Percentiles rank a stretch among this genome's conserved stretches.
Evolutionary conservation across 2,329 filamentous ascomycete species (phyloP).

Genomic region (Pseudogymnoascus sp.): DNA sequence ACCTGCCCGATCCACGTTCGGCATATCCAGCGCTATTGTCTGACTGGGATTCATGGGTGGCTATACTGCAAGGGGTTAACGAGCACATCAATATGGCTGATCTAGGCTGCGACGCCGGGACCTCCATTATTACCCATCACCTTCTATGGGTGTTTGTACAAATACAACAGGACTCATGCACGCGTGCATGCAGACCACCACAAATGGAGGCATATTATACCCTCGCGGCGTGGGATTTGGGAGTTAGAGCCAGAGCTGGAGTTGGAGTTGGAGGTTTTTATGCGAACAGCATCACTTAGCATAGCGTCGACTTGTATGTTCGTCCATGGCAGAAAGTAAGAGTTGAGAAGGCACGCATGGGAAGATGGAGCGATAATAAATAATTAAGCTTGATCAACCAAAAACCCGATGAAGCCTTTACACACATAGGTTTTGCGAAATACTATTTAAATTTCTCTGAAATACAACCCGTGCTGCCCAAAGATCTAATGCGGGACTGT

Average conservation of each 20-base stretch:
- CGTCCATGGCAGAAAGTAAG: not conserved
- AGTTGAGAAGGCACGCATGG: not conserved
- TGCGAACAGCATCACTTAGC: not conserved
- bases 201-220: not conserved
- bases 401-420: not conserved
- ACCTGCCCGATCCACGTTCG: not conserved
- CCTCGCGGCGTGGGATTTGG: not conserved
- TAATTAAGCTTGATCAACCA: not conserved
- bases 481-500: not conserved
- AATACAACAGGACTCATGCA: not conserved
- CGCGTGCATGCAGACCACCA: not conserved
- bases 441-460: not conserved
- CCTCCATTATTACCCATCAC: not conserved
- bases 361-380: not conserved
- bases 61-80: not conserved
- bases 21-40: not conserved
- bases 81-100: not conserved
- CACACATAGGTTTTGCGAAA: not conserved
- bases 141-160: not conserved
- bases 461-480: not conserved
- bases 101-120: not conserved
- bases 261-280: not conserved
- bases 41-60: not conserved
- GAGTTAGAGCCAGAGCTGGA: not conserved
- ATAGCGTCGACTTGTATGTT: not conserved